Evolutionary conservation across 176 grass and related monocot species (phyloP).

Genomic region (Cenchrus fungigraminus): DNA sequence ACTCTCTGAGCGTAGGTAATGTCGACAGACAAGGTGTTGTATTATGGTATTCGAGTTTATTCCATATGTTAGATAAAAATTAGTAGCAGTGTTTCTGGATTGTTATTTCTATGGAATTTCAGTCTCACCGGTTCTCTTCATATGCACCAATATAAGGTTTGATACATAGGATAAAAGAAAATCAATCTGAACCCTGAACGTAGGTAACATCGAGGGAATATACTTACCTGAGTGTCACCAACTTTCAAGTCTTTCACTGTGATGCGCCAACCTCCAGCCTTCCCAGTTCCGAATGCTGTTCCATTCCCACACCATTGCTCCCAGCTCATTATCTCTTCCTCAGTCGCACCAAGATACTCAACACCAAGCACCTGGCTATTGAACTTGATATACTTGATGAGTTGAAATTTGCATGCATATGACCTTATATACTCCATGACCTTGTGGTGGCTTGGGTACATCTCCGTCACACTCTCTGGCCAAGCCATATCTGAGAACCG

Average conservation of each 20-base stretch:
- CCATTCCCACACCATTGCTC: constrained; percentile 76
- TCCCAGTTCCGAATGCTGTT: constrained; percentile 53
- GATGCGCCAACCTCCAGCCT: constrained; percentile 60
- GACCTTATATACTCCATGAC: constrained; percentile 76
- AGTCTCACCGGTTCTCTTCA: constrained; percentile 10
- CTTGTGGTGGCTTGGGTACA: constrained; percentile 54
- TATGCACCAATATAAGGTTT: background rate
- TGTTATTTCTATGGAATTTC: background rate
- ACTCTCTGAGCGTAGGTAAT: too few species aligned
- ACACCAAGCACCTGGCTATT: constrained; percentile 66
- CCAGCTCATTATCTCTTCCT: constrained; percentile 72
- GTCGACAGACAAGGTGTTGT: too few species aligned
- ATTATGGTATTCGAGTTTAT: too few species aligned
- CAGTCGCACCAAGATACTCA: constrained; percentile 60
- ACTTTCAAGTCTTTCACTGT: constrained; percentile 60
- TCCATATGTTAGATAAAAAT: background rate
- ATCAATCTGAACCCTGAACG: constrained; percentile 7
- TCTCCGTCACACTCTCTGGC: constrained; percentile 53
- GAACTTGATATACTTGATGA: constrained; percentile 76
- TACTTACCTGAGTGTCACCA: constrained; percentile 53
- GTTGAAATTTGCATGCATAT: constrained; percentile 62
- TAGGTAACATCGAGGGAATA: background rate
- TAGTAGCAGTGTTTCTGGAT: background rate
- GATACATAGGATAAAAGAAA: background rate
- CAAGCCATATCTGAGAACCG: constrained; percentile 76